Evolutionary conservation across 2,329 filamentous ascomycete species (phyloP), one percentile per base, ranked within the genome.

Genomic region (Sarocladium kiliense): DNA sequence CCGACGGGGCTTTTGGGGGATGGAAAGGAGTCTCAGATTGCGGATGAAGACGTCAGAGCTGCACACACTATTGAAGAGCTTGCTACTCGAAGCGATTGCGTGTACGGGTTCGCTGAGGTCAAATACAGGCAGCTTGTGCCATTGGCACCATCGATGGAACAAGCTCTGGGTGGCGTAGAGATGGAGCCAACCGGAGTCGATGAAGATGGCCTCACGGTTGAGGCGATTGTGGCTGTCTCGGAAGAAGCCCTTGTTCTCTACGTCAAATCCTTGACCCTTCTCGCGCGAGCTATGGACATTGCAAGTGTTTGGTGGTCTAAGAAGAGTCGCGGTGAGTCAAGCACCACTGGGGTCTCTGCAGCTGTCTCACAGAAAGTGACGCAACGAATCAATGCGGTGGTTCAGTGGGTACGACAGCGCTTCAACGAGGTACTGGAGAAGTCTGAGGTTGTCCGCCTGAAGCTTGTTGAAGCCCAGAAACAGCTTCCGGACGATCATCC

Each of bases 401-500:
- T 99, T 0, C 93, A 97, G 69, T 99, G 93, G 94, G 87, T 96
- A 55, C 89, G 94, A 32, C 82, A 80, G 61, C 89, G 93, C 4
- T 99, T 99, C 78, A 99, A 99, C 66, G 94, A 97, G 68, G 94
- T 96, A 37, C 76, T 97, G 58, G 92, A 97, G 72, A 99, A 99
- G 74, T 92, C 92, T 1, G 93, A 97, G 65, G 81, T 97, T 60
- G 91, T 96, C n/a, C 88, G 91, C 47, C 77, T 92, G 47, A 95
- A 92, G 68, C 79, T 99, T 50, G 78, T 91, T 44, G 90, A 96
- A 59, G 91, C 89, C 3, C 94, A 99, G 69, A 87, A 85, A 67
- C 82, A 86, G 62, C 77, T 99, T 3, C 92, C 94, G 0, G 77
- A 84, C 49, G 89, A 94, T 62, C 93, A 99, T 63, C 88, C 91